Percentiles rank a stretch among this genome's conserved stretches.
phyloP scores from a whole-genome alignment of 2,329 filamentous ascomycete genomes.

The Fusarium euwallaceae region DNA sequence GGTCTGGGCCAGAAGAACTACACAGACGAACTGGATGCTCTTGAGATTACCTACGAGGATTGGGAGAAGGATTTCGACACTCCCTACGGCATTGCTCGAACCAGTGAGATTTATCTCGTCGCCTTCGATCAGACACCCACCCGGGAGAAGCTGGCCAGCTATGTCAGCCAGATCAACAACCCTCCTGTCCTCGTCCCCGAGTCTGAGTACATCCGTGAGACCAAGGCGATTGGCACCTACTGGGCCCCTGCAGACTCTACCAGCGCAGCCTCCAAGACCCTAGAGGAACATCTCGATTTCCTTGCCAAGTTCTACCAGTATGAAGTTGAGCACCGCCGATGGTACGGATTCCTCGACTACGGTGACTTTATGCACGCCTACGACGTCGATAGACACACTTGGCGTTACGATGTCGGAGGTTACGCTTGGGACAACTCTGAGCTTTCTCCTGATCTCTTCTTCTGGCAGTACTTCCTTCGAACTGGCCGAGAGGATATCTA shows the following conservation, averaged over 20 bases:
- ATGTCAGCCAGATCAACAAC: slow-evolving; percentile 61
- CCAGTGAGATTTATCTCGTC: slow-evolving; percentile 68
- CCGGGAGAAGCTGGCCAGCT: slow-evolving; percentile 57
- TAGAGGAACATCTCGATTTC: slow-evolving; percentile 68
- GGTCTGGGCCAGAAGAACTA: slow-evolving; percentile 69
- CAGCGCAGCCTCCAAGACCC: slow-evolving; percentile 46
- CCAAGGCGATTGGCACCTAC: slow-evolving; percentile 66
- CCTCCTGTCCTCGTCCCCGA: slow-evolving; percentile 66
- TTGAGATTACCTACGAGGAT: slow-evolving; percentile 75
- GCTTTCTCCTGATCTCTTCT: slow-evolving; percentile 71
- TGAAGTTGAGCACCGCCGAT: slow-evolving; percentile 68
- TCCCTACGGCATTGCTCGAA: slow-evolving; percentile 69
- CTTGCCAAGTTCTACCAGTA: slow-evolving; percentile 67
- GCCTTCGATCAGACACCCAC: slow-evolving; percentile 67
- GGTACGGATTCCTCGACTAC: slow-evolving; percentile 74
- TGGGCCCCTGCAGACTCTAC: slow-evolving; percentile 60
- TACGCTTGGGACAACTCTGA: slow-evolving; percentile 77
- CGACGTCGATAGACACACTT: slow-evolving; percentile 68
- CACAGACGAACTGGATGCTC: slow-evolving; percentile 68
- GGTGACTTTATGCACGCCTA: slow-evolving; percentile 75
- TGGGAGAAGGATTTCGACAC: slow-evolving; percentile 68
- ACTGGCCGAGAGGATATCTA: slow-evolving; percentile 70
- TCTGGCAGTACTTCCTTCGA: slow-evolving; percentile 73
- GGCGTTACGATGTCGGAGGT: slow-evolving; percentile 74
- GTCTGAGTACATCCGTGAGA: slow-evolving; percentile 63